Conservation (phyloP, 2,329 filamentous ascomycete genomes). For the Phaeosphaeria sp. region DNA sequence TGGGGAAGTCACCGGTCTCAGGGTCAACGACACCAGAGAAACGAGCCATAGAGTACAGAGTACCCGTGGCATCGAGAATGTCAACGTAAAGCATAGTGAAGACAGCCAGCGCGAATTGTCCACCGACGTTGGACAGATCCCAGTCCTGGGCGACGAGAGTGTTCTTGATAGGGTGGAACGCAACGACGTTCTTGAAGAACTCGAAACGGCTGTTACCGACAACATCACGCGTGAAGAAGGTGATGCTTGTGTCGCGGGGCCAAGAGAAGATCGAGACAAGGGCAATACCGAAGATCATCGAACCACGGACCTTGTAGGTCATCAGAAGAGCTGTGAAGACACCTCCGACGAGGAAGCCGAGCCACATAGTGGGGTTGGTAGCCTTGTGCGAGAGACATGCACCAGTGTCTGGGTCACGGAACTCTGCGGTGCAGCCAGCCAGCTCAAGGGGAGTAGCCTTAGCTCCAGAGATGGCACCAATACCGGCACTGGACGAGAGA, state of each 20-base stretch:
- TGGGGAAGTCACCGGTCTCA: slow-evolving; percentile 84
- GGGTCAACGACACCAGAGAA: slow-evolving; percentile 83
- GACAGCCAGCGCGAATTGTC: slow-evolving; percentile 81
- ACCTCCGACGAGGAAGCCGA: slow-evolving; percentile 86
- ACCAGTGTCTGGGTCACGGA: slow-evolving; percentile 48
- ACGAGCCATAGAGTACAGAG: slow-evolving; percentile 86
- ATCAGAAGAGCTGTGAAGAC: slow-evolving; percentile 80
- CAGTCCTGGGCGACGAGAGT: slow-evolving; percentile 77
- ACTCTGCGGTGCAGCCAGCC: slow-evolving; percentile 72
- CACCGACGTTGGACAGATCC: slow-evolving; percentile 71
- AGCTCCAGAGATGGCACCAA: slow-evolving; percentile 76
- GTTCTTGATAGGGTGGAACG: slow-evolving; percentile 77
- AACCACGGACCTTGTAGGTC: slow-evolving; percentile 86
- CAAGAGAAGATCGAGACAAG: slow-evolving; percentile 88
- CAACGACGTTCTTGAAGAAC: slow-evolving; percentile 87
- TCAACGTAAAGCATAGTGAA: slow-evolving; percentile 92
- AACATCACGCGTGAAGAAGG: slow-evolving; percentile 77
- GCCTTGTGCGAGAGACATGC: slow-evolving; percentile 75
- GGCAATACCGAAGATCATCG: slow-evolving; percentile 81
- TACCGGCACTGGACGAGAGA: slow-evolving; percentile 82
- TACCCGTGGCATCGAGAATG: slow-evolving; percentile 82
- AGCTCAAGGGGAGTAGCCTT: slow-evolving; percentile 73
- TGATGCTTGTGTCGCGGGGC: slow-evolving; percentile 77
- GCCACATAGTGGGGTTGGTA: slow-evolving; percentile 83
- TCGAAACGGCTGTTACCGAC: slow-evolving; percentile 75